Base-by-base conservation (phyloP, 2,329 filamentous ascomycete genomes). In the Botrytis pseudocinerea region DNA sequence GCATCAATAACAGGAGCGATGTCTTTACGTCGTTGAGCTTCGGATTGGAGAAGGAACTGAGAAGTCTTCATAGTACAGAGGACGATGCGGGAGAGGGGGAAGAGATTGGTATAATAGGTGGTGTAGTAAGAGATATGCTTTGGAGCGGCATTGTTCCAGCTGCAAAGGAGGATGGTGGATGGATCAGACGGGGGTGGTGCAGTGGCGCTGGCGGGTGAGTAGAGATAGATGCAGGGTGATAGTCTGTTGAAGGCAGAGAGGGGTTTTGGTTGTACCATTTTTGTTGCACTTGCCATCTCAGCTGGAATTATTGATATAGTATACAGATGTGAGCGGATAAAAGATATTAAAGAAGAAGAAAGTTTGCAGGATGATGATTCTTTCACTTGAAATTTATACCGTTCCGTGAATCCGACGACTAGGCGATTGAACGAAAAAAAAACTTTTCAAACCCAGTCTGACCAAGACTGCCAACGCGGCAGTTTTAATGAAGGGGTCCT, bases 101-200 rank as follows among this genome's bases (percentile, higher is more conserved):
- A 90, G 0, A 89, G 83, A 20, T 79, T 77, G 59, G 83, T 83
- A 79, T 87, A 89, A 42, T 85, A 86, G 20, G 85, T 83, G 22
- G 85, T 82, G 76, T 89, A 90, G 78, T 90, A 90, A 73, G 82
- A 81, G 42, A 89, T 83, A 78, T 90, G 84, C 75, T 86, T 87
- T 2, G 87, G 85, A 20, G 82, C 80, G 35, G 85, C 86, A 75
- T 90, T 88, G 70, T 88, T 87, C 88, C 87, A 90, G 77, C 87
- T 84, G 78, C 85, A 89, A 74, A 90, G 82, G 63, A 89, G 77
- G 61, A 89, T 81, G 9, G 83, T 84, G 9, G 77, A 78, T 60
- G 78, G 78, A 14, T 65, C 42, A 5, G 28, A 25, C 28, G 61
- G 28, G 2, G 70, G 51, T 40, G 73, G 48, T 22, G 71, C 42